These are phyloP conservation scores for Clavispora asparagi DNA, from an alignment of 805 yeast genomes.

Conservation along the genomic window DNA sequence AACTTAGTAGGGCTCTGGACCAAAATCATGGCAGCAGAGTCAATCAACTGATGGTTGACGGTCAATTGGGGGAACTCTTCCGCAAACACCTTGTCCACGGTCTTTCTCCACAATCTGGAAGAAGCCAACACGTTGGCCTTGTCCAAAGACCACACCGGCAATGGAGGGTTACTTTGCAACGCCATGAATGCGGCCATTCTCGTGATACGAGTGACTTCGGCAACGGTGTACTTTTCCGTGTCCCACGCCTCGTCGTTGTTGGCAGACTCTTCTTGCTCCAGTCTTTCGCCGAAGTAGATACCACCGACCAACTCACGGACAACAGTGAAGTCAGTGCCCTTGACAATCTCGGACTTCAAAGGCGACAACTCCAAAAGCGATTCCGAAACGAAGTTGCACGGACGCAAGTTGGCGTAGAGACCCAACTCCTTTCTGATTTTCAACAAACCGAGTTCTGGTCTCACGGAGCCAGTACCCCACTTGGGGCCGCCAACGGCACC, in stretches of 20 bases:
- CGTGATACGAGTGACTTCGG: conserved; percentile 92
- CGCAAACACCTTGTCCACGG: conserved; percentile 77
- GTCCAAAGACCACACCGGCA: conserved; percentile 93
- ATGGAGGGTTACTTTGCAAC: conserved; percentile 86
- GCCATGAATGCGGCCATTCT: conserved; percentile 99
- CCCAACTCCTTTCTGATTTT: conserved; percentile 92
- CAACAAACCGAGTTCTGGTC: conserved; percentile 96
- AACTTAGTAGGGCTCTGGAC: conserved; percentile 86
- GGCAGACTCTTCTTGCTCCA: conserved; percentile 76
- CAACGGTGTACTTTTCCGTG: conserved; percentile 85
- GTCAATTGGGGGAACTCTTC: conserved; percentile 87
- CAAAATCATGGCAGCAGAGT: conserved; percentile 97
- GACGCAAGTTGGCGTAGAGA: conserved; percentile 93
- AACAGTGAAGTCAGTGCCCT: conserved; percentile 87
- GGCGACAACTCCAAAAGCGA: conserved; percentile 83
- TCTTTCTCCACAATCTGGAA: conserved; percentile 92
- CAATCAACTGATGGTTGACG: conserved; percentile 91
- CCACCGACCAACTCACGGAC: conserved; percentile 98
- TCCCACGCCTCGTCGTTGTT: conserved; percentile 78
- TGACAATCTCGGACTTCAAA: conserved; percentile 74
- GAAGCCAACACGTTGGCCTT: conserved; percentile 97
- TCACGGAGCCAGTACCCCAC: conserved; percentile 95
- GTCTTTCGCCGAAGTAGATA: conserved; percentile 93
- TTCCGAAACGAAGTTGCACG: conserved; percentile 89
- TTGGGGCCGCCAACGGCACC: conserved; percentile 99